Conservation (phyloP, 2,329 filamentous ascomycete genomes). For the Neonectria sp. region DNA sequence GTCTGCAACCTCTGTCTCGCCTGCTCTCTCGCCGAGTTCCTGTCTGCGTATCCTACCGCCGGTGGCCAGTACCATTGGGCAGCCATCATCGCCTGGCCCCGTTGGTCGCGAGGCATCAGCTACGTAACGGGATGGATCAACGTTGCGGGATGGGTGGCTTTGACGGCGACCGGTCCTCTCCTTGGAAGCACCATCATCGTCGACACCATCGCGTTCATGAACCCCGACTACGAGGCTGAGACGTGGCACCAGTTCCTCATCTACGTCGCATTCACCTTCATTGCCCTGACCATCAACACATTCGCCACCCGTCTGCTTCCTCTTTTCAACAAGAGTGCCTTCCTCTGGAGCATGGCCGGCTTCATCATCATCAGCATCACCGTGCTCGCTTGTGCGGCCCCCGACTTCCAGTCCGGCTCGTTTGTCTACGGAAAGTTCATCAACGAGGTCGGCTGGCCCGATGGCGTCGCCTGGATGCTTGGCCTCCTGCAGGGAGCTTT, state of each 20-base stretch:
- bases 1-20: conserved; percentile 80
- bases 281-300: conserved; percentile 76
- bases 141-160: conserved; percentile 78
- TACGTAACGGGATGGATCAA: conserved; percentile 84
- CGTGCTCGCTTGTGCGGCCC: conserved; percentile 75
- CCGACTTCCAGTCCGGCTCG: conserved; percentile 73
- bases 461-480: conserved; percentile 73
- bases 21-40: conserved; percentile 78
- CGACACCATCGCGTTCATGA: conserved; percentile 74
- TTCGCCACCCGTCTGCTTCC: conserved; percentile 72
- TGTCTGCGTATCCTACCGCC: conserved; percentile 74
- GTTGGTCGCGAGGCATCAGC: conserved; percentile 73
- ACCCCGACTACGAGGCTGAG: conserved; percentile 69
- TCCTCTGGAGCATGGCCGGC: conserved; percentile 79
- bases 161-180: conserved; percentile 78
- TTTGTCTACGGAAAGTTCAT: conserved; percentile 79
- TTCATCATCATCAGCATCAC: conserved; percentile 81
- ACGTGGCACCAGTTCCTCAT: conserved; percentile 83
- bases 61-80: conserved; percentile 82
- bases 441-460: conserved; percentile 79
- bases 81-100: conserved; percentile 72
- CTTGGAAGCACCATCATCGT: conserved; percentile 78
- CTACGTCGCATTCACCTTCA: conserved; percentile 75
- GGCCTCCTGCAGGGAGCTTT: conserved; percentile 68
- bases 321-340: conserved; percentile 76